Conservation (phyloP, 371 early-diverging fungal genomes). For the Rhizopus microsporus region DNA sequence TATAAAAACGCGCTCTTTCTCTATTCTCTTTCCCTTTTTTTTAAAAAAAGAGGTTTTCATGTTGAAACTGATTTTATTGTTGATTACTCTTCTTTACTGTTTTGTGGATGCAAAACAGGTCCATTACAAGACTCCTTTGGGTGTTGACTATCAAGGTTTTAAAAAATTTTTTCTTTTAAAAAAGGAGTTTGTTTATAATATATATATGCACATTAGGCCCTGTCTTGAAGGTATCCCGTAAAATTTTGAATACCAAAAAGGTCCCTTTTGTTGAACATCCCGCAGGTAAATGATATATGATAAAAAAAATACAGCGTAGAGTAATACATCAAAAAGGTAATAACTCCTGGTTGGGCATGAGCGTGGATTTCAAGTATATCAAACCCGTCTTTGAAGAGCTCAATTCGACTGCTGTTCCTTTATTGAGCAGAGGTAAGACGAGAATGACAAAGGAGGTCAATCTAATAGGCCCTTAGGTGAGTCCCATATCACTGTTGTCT, state of each 20-base stretch:
- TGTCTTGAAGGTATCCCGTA: slow-evolving; percentile 31
- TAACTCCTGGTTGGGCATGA: slow-evolving; percentile 63
- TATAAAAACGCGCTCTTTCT: background rate
- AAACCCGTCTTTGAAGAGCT: slow-evolving; percentile 54
- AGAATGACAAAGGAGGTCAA: background rate
- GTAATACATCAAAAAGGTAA: slow-evolving; percentile 9
- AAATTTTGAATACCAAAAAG: slow-evolving; percentile 43
- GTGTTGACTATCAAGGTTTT: slow-evolving; percentile 31
- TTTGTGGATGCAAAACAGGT: slow-evolving; percentile 2
- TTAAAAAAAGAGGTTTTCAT: background rate
- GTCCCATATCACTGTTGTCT: slow-evolving; percentile 76
- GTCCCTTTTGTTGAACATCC: slow-evolving; percentile 55
- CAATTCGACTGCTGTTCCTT: slow-evolving; percentile 52
- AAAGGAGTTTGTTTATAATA: too few species aligned
- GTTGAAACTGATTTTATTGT: background rate
- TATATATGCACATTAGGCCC: background rate
- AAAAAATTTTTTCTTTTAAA: too few species aligned
- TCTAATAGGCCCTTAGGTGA: slow-evolving; percentile 48
- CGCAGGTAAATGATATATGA: slow-evolving; percentile 4
- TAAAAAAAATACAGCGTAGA: too few species aligned
- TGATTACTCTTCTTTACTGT: background rate
- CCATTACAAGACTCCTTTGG: slow-evolving; percentile 25
- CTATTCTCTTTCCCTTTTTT: background rate
- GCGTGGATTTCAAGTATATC: slow-evolving; percentile 61
- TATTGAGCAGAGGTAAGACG: slow-evolving; percentile 23